phyloP scores from a whole-genome alignment of 2,329 filamentous ascomycete genomes.

The Atkinsonella hypoxylon region DNA sequence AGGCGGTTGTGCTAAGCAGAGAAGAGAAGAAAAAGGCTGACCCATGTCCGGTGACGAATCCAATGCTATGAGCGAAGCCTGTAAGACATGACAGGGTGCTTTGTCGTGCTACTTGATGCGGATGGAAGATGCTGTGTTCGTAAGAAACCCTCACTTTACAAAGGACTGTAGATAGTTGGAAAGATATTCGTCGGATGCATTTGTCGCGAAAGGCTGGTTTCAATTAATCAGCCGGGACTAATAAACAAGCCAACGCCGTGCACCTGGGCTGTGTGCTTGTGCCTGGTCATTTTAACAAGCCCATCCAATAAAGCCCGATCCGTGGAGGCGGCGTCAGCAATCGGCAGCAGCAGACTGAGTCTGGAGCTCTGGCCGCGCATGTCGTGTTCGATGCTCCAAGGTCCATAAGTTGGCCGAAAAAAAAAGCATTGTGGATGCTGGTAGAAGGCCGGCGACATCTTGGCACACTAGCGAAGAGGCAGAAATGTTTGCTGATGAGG shows the following conservation, averaged over 20 bases:
- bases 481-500: background rate
- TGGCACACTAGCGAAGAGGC: background rate
- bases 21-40: background rate
- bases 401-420: background rate
- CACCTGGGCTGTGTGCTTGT: background rate
- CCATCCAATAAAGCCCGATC: background rate
- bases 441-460: background rate
- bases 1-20: background rate
- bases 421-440: constrained; percentile 1
- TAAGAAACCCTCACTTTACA: background rate
- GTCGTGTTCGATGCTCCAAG: background rate
- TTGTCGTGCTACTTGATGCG: background rate
- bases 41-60: constrained; percentile 1
- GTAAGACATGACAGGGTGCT: background rate
- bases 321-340: background rate
- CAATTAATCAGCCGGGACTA: background rate
- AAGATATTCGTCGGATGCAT: background rate
- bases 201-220: background rate
- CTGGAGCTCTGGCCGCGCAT: background rate
- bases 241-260: background rate
- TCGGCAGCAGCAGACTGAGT: background rate
- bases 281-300: background rate
- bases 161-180: too few relatives aligned
- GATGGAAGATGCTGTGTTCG: background rate
- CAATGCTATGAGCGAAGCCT: background rate